A percentile compares a stretch with the other conserved stretches of the same genome.
Evolutionary conservation across 768 basidiomycete genomes (phyloP).

Genomic region (Suillus subluteus): DNA sequence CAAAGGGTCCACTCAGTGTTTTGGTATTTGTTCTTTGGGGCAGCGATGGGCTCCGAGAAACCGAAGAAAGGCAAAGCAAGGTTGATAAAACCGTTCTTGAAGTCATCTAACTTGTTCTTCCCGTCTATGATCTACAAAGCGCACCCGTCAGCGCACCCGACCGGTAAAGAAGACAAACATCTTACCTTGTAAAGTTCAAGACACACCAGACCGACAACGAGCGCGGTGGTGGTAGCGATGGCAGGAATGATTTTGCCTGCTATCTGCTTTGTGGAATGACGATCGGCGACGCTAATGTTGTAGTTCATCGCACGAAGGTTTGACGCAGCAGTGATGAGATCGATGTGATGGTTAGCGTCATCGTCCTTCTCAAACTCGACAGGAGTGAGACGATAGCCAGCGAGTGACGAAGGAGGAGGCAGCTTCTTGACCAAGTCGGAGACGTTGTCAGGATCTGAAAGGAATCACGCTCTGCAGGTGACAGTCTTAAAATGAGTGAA

Average conservation of each 20-base stretch:
- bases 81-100: constrained; percentile 99
- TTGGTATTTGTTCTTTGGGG: constrained; percentile 87
- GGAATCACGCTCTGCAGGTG: constrained; percentile 12
- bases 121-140: constrained; percentile 85
- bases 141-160: constrained; percentile 6
- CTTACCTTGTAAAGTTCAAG: constrained; percentile 94
- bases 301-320: constrained; percentile 97
- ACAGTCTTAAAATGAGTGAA: background rate
- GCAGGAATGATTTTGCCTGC: constrained; percentile 99
- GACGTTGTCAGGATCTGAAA: constrained; percentile 51
- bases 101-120: constrained; percentile 90
- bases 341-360: constrained; percentile 96
- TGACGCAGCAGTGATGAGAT: constrained; percentile 97
- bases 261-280: constrained; percentile 95
- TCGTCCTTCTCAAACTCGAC: constrained; percentile 99
- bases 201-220: constrained; percentile 95
- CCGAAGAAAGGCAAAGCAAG: constrained; percentile 98
- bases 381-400: constrained; percentile 93
- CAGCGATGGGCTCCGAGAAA: constrained; percentile 96
- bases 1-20: constrained; percentile 94
- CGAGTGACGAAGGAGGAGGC: constrained; percentile 88
- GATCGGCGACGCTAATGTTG: constrained; percentile 81
- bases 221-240: constrained; percentile 96
- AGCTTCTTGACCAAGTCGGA: constrained; percentile 66
- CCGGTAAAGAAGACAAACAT: background rate